Percentiles rank a stretch among this genome's conserved stretches.
Conservation (phyloP, 176 grass and related monocot genomes). For the Olyra latifolia region DNA sequence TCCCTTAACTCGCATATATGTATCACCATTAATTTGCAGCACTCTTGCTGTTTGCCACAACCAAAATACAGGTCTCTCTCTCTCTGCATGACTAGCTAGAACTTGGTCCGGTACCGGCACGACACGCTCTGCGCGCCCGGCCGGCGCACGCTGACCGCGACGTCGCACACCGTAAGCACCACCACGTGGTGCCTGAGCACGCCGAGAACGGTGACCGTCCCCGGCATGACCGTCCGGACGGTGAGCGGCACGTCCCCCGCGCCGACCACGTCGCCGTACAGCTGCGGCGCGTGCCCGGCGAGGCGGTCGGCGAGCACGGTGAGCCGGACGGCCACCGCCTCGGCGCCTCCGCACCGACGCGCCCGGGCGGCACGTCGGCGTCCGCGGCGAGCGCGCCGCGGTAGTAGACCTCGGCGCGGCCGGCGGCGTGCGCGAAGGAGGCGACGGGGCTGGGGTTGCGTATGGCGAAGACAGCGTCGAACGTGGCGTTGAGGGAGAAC, state of each 20-base stretch:
- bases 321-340: background rate
- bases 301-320: conserved; percentile 12
- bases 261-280: conserved; percentile 8
- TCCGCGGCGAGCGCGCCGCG: conserved; percentile 27
- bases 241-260: background rate
- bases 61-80: background rate
- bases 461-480: conserved; percentile 26
- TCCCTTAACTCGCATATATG: background rate
- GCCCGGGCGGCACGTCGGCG: background rate
- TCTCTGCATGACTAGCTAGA: background rate
- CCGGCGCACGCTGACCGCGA: background rate
- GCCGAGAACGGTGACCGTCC: conserved; percentile 12
- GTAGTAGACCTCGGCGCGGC: conserved; percentile 38
- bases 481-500: conserved; percentile 15
- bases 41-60: too few species aligned
- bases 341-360: background rate
- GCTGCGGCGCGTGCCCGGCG: background rate
- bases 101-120: conserved; percentile 13
- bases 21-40: background rate
- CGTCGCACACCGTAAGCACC: background rate
- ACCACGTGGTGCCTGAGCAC: background rate
- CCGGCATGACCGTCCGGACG: conserved; percentile 16
- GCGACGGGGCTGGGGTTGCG: conserved; percentile 27
- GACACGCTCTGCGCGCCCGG: background rate
- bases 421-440: conserved; percentile 23